Base-by-base conservation (phyloP, 78 protist species). In the Dictyostelium brefeldianum region DNA sequence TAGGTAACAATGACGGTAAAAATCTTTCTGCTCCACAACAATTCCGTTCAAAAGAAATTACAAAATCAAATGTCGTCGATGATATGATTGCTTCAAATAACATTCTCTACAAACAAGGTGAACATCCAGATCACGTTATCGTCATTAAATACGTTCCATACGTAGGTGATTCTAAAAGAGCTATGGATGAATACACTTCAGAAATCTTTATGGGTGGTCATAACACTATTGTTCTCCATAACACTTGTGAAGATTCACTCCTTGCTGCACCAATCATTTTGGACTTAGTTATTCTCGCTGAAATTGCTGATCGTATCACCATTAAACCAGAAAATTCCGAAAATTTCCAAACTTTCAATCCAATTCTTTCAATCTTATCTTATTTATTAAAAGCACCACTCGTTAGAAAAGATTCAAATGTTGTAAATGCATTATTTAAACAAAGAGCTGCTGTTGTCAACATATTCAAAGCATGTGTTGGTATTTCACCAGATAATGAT, bases 1-100 rank as follows among this genome's bases (percentile, higher is more conserved):
- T 99, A 64, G 99, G 99, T 57, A 99, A 99, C 99, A 99, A 99
- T 94, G 99, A 99, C 98, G 99, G 99, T 50, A 78, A 77, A 94
- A 99, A 99, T 96, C 94, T 99, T 69, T 90, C 98, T 12, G 96
- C 98, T 31, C 99, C 99, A 36, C 65, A 51, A 73, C 98, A 96
- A 92, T 99, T 99, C 98, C 96, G 99, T 57, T 97, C 99, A 83
- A 99, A 99, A 98, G 99, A 99, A 95, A 97, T 98, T 95, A 95
- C 99, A 56, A 99, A 99, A 96, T 78, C 96, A 70, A 98, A 97
- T 85, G 99, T 99, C 27, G 99, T 99, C 79, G 99, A 99, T 81
- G 99, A 99, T 95, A 98, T 99, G 98, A 98, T 99, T 41, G 97
- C 80, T 59, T 83, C 97, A 62, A 99, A 98, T 96, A 31, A 62